Evolutionary conservation across 805 yeast genomes (phyloP).

Genomic region (Ogataea ramenticola): DNA sequence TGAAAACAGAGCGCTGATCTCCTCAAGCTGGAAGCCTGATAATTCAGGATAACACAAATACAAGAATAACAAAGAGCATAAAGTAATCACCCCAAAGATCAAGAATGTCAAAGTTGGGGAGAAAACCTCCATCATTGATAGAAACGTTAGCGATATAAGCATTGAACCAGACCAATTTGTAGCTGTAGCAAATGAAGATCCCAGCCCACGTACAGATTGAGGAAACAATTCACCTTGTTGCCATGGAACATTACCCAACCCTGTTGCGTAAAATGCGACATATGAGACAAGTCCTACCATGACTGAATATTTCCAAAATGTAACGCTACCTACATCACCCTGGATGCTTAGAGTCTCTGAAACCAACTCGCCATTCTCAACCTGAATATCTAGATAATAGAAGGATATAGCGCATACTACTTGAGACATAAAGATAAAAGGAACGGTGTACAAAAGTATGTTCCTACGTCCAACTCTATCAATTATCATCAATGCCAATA

Average conservation of each 20-base stretch:
- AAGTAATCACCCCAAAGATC: conserved; percentile 39
- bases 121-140: conserved; percentile 44
- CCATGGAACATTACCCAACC: conserved; percentile 54
- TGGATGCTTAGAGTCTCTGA: conserved; percentile 6
- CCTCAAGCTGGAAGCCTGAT: conserved; percentile 45
- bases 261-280: conserved; percentile 47
- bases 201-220: conserved; percentile 46
- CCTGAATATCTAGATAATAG: conserved; percentile 32
- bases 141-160: conserved; percentile 42
- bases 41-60: conserved; percentile 44
- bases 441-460: conserved; percentile 38
- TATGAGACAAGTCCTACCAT: conserved; percentile 40
- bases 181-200: conserved; percentile 30
- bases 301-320: conserved; percentile 37
- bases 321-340: conserved; percentile 16
- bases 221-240: conserved; percentile 52
- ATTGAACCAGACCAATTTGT: conserved; percentile 48
- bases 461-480: conserved; percentile 47
- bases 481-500: conserved; percentile 39
- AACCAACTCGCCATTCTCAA: neutral
- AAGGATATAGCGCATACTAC: conserved; percentile 46
- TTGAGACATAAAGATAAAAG: conserved; percentile 37
- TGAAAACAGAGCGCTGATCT: conserved; percentile 36
- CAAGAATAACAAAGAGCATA: conserved; percentile 35
- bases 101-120: conserved; percentile 46